Evolutionary conservation across 768 basidiomycete species (phyloP).

Genomic region (Naganishia friedmannii): DNA sequence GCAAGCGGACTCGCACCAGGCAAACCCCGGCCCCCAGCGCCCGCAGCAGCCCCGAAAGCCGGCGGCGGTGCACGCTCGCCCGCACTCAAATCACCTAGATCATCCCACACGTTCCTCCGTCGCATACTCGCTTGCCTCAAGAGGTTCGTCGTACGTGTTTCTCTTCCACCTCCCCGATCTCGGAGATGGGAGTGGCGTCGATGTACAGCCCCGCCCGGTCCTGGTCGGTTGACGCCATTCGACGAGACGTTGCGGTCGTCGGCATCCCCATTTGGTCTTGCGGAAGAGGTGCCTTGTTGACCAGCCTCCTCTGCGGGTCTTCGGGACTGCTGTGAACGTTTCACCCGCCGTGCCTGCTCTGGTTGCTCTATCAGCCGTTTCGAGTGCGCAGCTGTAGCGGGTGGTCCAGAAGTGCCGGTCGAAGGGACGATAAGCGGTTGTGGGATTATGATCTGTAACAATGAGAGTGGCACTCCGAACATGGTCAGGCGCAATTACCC

Average conservation of each 20-base stretch:
- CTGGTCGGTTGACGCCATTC: background rate
- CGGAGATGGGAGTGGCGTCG: constrained; percentile 9
- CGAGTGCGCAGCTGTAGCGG: background rate
- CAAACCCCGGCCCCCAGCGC: background rate
- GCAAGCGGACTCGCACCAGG: background rate
- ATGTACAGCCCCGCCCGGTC: background rate
- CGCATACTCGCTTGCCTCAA: constrained; percentile 26
- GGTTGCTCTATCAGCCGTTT: constrained; percentile 7
- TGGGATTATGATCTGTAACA: constrained; percentile 9
- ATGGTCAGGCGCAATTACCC: too few species aligned
- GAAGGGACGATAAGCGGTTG: constrained; percentile 9
- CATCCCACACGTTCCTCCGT: constrained; percentile 29
- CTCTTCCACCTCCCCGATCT: background rate
- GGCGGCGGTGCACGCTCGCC: background rate
- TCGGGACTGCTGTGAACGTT: background rate
- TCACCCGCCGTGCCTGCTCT: background rate
- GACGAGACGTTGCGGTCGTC: background rate
- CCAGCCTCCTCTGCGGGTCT: background rate
- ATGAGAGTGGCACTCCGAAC: background rate
- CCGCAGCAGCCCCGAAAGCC: background rate
- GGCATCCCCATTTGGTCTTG: background rate
- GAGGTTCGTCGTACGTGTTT: background rate
- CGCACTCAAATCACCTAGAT: background rate
- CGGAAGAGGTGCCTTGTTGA: background rate
- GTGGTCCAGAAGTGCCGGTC: background rate